phyloP scores from a whole-genome alignment of 345 rosid species.

The Sonneratia caseolaris region DNA sequence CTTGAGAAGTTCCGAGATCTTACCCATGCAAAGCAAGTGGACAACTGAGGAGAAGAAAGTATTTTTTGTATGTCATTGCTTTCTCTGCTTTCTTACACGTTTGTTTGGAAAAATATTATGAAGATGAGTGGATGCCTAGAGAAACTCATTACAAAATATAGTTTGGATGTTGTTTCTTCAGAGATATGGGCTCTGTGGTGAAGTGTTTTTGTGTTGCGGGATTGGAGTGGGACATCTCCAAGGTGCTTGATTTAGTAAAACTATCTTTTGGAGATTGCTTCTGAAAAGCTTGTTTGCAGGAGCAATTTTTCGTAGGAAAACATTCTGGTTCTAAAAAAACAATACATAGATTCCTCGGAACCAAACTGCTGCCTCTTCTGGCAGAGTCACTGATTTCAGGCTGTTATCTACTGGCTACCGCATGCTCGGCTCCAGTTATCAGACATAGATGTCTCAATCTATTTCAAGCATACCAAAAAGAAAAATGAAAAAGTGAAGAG shows the following conservation, averaged over 20 bases:
- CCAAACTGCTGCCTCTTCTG: neutral
- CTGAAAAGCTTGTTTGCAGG: neutral
- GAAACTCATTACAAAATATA: neutral
- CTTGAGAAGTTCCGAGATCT: constrained; percentile 69
- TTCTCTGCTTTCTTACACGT: no score
- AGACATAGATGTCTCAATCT: no score
- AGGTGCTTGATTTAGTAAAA: neutral
- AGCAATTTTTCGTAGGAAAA: neutral
- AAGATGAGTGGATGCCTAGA: neutral
- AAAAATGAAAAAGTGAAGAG: no score
- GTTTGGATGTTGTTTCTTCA: no score
- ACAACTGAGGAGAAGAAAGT: neutral
- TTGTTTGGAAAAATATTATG: neutral
- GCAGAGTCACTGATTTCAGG: neutral
- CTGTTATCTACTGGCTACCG: no score
- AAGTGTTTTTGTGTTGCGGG: neutral
- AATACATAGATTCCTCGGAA: neutral
- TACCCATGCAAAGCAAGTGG: constrained; percentile 35
- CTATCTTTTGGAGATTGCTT: neutral
- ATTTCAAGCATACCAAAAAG: no score
- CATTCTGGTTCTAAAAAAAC: neutral
- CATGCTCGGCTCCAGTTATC: no score
- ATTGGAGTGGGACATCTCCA: neutral
- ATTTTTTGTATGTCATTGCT: neutral
- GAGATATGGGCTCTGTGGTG: neutral